phyloP scores from a whole-genome alignment of 495 filamentous ascomycete species.

The Daldinia bambusicola region DNA sequence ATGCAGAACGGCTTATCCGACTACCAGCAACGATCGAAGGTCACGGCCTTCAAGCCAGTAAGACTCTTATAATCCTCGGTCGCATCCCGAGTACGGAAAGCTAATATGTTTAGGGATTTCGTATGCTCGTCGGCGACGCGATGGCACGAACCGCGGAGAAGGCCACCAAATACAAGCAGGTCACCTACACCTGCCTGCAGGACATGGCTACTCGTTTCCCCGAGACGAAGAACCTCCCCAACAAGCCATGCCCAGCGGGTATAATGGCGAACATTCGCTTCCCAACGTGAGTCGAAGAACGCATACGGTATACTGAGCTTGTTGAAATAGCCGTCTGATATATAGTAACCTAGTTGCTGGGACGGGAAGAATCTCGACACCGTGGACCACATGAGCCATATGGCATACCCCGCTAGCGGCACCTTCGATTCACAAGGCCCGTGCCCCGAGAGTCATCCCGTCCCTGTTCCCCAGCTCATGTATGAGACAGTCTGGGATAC shows the following conservation, averaged over 20 bases:
- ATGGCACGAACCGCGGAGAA: constrained; percentile 41
- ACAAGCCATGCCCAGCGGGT: constrained; percentile 46
- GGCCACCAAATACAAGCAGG: constrained; percentile 41
- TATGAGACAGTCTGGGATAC: constrained; percentile 50
- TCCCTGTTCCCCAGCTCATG: constrained; percentile 50
- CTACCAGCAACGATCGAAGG: constrained; percentile 46
- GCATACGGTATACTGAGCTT: background rate
- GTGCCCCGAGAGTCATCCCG: constrained; percentile 46
- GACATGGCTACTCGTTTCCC: constrained; percentile 39
- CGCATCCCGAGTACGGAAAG: background rate
- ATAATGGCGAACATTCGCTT: constrained; percentile 55
- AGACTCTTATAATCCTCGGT: background rate
- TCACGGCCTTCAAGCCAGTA: constrained; percentile 55
- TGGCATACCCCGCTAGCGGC: constrained; percentile 47
- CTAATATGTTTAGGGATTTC: constrained; percentile 46
- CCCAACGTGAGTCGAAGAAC: constrained; percentile 41
- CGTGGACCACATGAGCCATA: constrained; percentile 48
- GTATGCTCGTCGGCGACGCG: constrained; percentile 48
- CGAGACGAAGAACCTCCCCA: constrained; percentile 44
- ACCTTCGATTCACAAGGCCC: constrained; percentile 48
- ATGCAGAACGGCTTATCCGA: constrained; percentile 51
- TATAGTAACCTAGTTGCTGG: constrained; percentile 43
- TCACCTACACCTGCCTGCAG: constrained; percentile 48
- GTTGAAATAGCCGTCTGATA: constrained; percentile 12
- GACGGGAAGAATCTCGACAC: constrained; percentile 51